Conservation (phyloP, 495 filamentous ascomycete species). For the Friedmanniomyces endolithicus region DNA sequence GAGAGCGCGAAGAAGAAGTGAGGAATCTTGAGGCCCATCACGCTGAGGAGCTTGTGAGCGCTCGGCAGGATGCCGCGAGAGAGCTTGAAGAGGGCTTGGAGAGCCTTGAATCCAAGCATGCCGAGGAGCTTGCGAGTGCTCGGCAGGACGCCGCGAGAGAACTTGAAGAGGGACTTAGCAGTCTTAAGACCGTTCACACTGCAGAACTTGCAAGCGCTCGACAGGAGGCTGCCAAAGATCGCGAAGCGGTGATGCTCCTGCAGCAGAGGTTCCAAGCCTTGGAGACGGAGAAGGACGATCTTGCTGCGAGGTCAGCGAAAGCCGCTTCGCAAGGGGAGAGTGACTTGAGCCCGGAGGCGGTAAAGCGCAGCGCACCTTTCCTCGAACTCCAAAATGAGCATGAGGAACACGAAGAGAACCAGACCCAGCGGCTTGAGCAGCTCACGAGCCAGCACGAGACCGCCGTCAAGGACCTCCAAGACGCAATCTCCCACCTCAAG, state of each 20-base stretch:
- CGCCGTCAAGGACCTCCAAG: neutral
- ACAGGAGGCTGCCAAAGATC: neutral
- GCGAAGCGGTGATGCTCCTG: neutral
- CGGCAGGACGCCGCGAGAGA: neutral
- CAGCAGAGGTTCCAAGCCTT: neutral
- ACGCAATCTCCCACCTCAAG: neutral
- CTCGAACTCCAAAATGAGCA: neutral
- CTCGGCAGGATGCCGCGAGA: neutral
- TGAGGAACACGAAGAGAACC: neutral
- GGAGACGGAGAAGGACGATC: neutral
- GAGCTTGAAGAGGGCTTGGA: neutral
- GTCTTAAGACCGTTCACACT: neutral
- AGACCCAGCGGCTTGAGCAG: neutral
- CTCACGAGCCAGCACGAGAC: neutral
- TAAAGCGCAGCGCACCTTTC: neutral
- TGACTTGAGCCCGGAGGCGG: neutral
- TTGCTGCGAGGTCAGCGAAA: neutral
- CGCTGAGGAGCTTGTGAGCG: too few species aligned
- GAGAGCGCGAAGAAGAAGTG: neutral
- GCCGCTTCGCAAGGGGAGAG: neutral
- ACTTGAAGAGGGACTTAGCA: neutral
- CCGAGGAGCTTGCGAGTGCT: neutral
- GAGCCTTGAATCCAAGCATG: neutral
- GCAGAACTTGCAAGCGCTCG: neutral
- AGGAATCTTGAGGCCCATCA: neutral